Percentiles rank a stretch among this genome's conserved stretches.
Evolutionary conservation across 1,139 yeast genomes (phyloP).

Genomic region (Geotrichum citri-aurantii): DNA sequence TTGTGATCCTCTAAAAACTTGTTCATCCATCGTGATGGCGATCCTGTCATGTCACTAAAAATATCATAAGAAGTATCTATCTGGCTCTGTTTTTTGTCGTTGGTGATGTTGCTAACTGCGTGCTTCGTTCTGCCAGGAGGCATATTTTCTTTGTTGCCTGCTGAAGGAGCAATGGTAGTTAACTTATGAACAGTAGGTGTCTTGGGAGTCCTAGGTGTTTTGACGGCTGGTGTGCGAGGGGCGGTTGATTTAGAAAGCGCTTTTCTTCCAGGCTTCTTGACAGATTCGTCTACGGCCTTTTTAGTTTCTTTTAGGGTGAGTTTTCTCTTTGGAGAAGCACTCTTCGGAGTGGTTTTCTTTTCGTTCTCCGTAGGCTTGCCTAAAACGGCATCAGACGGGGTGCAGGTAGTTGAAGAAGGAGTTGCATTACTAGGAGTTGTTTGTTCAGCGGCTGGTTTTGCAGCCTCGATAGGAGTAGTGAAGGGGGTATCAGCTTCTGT

Average conservation of each 20-base stretch:
- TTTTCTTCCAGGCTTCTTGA: not conserved
- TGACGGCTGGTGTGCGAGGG: not conserved
- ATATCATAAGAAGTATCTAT: not conserved
- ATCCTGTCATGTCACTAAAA: not conserved
- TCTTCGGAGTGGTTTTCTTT: not conserved
- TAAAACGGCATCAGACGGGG: not conserved
- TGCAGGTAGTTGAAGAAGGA: not conserved
- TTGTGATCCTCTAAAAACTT: not conserved
- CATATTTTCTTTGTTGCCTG: not conserved
- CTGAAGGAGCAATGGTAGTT: not conserved
- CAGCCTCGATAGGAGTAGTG: not conserved
- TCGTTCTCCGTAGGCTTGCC: not conserved
- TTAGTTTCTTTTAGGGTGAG: not conserved
- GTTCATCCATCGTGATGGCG: not conserved
- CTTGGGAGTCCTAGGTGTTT: not conserved
- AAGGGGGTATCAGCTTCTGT: not conserved
- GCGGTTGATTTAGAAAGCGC: not conserved
- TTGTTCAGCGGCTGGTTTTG: not conserved
- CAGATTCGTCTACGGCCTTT: not conserved
- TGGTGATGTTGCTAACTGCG: not conserved
- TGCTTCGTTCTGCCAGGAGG: not conserved
- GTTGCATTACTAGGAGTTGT: not conserved
- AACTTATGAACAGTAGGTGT: not conserved
- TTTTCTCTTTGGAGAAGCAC: not conserved
- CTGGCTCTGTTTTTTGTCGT: not conserved